Conservation (phyloP, 495 filamentous ascomycete species). For the Aspergillus affinis region DNA sequence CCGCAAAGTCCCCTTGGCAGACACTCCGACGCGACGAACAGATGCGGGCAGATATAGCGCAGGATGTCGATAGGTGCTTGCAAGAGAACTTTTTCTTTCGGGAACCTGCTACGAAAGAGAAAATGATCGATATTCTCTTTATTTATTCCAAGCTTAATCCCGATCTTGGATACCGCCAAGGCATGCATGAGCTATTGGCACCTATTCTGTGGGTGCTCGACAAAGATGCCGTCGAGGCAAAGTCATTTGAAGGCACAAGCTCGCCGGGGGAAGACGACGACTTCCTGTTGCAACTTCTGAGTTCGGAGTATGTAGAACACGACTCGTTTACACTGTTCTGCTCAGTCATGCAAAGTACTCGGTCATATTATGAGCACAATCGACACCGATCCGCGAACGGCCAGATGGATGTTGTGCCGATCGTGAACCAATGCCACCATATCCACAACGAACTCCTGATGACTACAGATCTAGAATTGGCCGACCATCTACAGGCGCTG, state of each 20-base stretch:
- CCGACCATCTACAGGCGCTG: constrained; percentile 75
- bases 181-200: constrained; percentile 94
- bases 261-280: constrained; percentile 36
- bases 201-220: constrained; percentile 88
- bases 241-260: constrained; percentile 23
- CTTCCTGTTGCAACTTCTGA: constrained; percentile 63
- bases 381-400: constrained; percentile 41
- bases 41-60: constrained; percentile 83
- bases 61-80: constrained; percentile 91
- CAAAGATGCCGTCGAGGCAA: constrained; percentile 68
- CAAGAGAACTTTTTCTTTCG: constrained; percentile 92
- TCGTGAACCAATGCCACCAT: constrained; percentile 78
- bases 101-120: constrained; percentile 70
- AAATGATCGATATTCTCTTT: constrained; percentile 86
- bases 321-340: constrained; percentile 87
- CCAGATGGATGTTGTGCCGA: constrained; percentile 62
- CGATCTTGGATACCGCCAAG: constrained; percentile 86
- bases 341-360: constrained; percentile 80
- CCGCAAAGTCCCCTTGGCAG: constrained; percentile 83
- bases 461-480: constrained; percentile 77
- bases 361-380: constrained; percentile 77
- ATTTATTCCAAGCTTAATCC: constrained; percentile 93
- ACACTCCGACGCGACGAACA: constrained; percentile 79
- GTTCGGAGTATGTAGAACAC: constrained; percentile 76
- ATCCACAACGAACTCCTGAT: constrained; percentile 81